Evolutionary conservation across 192 early-diverging fungal species (phyloP).

Genomic region (Podila clonocystis): DNA sequence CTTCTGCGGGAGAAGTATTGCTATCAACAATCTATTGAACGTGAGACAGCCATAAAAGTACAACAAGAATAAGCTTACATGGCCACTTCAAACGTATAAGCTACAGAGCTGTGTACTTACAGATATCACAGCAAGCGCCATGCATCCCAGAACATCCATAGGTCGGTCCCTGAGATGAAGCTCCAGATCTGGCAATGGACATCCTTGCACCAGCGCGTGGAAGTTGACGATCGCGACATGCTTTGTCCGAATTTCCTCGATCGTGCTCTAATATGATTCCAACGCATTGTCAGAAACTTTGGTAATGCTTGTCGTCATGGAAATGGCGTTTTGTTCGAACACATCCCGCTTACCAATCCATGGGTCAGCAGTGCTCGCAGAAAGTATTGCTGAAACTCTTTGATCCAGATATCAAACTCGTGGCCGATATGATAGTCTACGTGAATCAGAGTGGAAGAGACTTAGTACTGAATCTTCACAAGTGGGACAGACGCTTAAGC

Average conservation of each 20-base stretch:
- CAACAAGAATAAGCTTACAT: not conserved
- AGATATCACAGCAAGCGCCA: slow-evolving; percentile 28
- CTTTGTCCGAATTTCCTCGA: slow-evolving; percentile 1
- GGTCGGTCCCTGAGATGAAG: slow-evolving; percentile 17
- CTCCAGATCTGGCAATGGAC: slow-evolving; percentile 14
- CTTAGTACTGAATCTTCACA: too few relatives aligned
- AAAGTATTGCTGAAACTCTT: slow-evolving; percentile 23
- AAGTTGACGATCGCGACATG: slow-evolving; percentile 26
- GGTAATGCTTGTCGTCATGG: too few relatives aligned
- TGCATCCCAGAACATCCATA: slow-evolving; percentile 17
- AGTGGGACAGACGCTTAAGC: not conserved
- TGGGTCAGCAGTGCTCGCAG: slow-evolving; percentile 5
- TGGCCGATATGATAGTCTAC: slow-evolving; percentile 31
- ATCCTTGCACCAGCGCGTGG: slow-evolving; percentile 16
- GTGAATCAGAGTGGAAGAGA: not conserved
- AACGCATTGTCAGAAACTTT: too few relatives aligned
- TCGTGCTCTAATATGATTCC: not conserved
- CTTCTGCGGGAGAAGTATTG: slow-evolving; percentile 9
- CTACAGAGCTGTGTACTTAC: not conserved
- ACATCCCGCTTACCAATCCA: slow-evolving; percentile 3
- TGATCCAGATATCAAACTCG: slow-evolving; percentile 35
- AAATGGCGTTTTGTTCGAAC: not conserved
- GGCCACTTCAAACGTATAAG: not conserved
- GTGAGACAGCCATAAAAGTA: not conserved
- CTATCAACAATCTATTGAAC: slow-evolving; percentile 28